Base-by-base conservation (phyloP, 2,329 filamentous ascomycete species). In the Thielaviopsis populi region DNA sequence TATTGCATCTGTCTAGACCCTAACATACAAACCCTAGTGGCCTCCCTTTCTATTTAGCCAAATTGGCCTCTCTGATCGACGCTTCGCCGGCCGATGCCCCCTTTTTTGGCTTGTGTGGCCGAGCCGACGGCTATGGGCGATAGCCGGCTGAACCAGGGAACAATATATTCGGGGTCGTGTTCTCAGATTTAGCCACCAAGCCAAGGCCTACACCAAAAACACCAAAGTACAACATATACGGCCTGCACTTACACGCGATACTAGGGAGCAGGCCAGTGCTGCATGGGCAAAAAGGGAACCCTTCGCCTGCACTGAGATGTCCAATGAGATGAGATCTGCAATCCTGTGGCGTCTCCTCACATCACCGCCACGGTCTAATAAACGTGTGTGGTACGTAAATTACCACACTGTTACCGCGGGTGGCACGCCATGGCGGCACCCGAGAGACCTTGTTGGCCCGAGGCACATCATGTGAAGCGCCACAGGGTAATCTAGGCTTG, bases 261-360 rank as follows among this genome's bases (percentile, higher is more conserved):
- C 22, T 27, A 50, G 22, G 46, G 27, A 56, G 27, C n/a, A 37
- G 24, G 53, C 24, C 27, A 3, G 53, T 37, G 6, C 53, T 33
- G 37, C 27, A n/a, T n/a, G 27, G 53, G 53, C 27, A 11, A 37
- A 37, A 56, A 19, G 27, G 53, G 30, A 56, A 15, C 17, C 30
- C 15, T 37, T 33, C n/a, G 30, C 17, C 53, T 13, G 7, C 30
- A 56, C 3, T 27, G 24, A 33, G 27, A 27, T 3, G 50, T 13
- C 24, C 50, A 4, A 37, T 13, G 53, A 56, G 53, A 56, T 56
- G 15, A 56, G 53, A 56, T 56, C 53, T 56, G 53, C 53, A 56
- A 37, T 33, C 27, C 53, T 56, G 13, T 17, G 37, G 53, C 24
- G 53, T 56, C 53, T 37, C 53, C 53, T 56, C 53, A 37, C 53